Conservation (phyloP, 2,329 filamentous ascomycete genomes). For the Chaetomiaceae sp. region DNA sequence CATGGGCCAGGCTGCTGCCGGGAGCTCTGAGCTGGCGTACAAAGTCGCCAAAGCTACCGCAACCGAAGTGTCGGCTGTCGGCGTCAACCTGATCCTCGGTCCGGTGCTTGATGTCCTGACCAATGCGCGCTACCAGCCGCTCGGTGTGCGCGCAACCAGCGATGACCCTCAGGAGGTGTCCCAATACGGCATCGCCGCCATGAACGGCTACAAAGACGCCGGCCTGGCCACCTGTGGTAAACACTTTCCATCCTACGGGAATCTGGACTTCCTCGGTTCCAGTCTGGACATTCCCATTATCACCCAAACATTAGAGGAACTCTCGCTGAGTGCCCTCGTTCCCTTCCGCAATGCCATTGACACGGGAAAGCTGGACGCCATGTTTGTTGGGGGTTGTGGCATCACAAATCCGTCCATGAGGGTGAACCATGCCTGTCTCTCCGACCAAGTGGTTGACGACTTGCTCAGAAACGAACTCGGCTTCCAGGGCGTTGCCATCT, state of each 20-base stretch:
- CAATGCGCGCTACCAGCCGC: slow-evolving; percentile 83
- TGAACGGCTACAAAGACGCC: slow-evolving; percentile 89
- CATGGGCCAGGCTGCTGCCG: slow-evolving; percentile 93
- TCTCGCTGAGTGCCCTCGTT: slow-evolving; percentile 85
- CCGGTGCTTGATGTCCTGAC: slow-evolving; percentile 91
- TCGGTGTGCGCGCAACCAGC: slow-evolving; percentile 83
- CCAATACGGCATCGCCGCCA: slow-evolving; percentile 81
- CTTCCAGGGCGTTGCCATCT: slow-evolving; percentile 89
- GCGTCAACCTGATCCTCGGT: slow-evolving; percentile 92
- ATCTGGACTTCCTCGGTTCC: slow-evolving; percentile 87
- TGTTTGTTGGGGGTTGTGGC: slow-evolving; percentile 93
- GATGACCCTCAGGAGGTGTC: slow-evolving; percentile 96
- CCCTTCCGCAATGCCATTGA: slow-evolving; percentile 88
- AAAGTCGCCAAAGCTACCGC: slow-evolving; percentile 90
- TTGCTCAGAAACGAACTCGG: slow-evolving; percentile 81
- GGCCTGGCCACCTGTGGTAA: slow-evolving; percentile 88
- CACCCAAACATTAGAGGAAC: slow-evolving; percentile 86
- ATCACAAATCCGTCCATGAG: slow-evolving; percentile 90
- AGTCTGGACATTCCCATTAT: slow-evolving; percentile 92
- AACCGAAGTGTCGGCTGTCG: slow-evolving; percentile 85
- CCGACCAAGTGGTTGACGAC: slow-evolving; percentile 88
- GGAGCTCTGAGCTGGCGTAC: slow-evolving; percentile 78
- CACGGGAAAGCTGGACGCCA: slow-evolving; percentile 76
- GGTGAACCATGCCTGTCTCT: slow-evolving; percentile 90
- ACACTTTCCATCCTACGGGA: slow-evolving; percentile 94